Conservation (phyloP, 805 yeast genomes). For the Yamadazyma paraphyllophila region DNA sequence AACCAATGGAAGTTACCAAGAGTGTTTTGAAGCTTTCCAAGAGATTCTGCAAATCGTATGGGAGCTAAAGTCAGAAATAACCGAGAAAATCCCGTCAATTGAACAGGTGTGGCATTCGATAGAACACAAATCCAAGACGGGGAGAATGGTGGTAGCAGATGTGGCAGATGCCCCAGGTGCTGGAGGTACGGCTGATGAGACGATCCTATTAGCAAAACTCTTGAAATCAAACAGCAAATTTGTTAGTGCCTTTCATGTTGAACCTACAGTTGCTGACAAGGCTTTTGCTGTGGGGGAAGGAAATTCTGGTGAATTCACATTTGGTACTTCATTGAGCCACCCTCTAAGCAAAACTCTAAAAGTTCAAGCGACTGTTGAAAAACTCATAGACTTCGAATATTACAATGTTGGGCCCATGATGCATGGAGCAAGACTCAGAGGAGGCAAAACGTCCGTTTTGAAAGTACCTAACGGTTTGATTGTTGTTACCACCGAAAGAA, state of each 20-base stretch:
- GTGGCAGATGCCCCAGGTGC: not conserved
- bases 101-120: not conserved
- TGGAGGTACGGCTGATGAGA: not conserved
- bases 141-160: not conserved
- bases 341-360: not conserved
- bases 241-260: not conserved
- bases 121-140: not conserved
- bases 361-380: not conserved
- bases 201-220: not conserved
- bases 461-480: not conserved
- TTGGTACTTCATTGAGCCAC: not conserved
- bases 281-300: not conserved
- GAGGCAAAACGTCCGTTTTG: not conserved
- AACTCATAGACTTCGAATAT: not conserved
- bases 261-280: not conserved
- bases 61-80: not conserved
- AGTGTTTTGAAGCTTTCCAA: not conserved
- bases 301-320: not conserved
- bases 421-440: not conserved
- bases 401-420: not conserved
- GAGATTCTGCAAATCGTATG: not conserved
- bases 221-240: not conserved
- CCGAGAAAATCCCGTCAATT: not conserved
- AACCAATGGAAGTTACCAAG: not conserved
- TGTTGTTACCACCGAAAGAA: slow-evolving; percentile 5